Conservation (phyloP, 1,284 basidiomycete species). For the Caloboletus firmus region DNA sequence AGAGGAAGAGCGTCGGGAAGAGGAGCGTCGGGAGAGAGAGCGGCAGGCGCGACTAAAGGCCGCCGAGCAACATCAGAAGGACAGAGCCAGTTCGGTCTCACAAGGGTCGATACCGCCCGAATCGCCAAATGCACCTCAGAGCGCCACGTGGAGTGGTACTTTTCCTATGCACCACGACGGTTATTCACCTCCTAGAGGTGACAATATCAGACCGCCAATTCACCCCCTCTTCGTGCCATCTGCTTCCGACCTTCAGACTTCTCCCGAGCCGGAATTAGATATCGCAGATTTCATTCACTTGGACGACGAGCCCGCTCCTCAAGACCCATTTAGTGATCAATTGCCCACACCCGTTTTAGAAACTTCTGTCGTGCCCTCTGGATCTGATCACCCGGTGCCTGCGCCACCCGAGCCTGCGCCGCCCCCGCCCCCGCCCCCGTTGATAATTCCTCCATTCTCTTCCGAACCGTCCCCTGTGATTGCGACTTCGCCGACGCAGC, state of each 20-base stretch:
- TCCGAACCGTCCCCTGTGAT: slow-evolving; percentile 10
- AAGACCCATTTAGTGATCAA: slow-evolving; percentile 25
- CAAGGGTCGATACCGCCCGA: slow-evolving; percentile 60
- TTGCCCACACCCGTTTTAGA: slow-evolving; percentile 16
- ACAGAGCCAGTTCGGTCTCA: slow-evolving; percentile 45
- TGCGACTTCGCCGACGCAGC: slow-evolving; percentile 26
- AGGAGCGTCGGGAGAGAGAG: slow-evolving; percentile 62
- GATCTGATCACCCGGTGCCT: slow-evolving; percentile 4
- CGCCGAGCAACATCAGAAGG: slow-evolving; percentile 44
- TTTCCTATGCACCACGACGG: slow-evolving; percentile 40
- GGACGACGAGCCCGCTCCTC: slow-evolving; percentile 56
- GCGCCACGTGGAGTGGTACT: slow-evolving; percentile 57
- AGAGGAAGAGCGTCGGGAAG: slow-evolving; percentile 56
- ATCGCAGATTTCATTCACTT: slow-evolving; percentile 76
- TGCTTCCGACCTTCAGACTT: slow-evolving; percentile 41
- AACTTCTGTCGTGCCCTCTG: slow-evolving; percentile 5
- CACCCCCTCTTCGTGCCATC: slow-evolving; percentile 45
- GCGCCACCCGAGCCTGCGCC: slow-evolving; percentile 22
- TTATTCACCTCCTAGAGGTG: slow-evolving; percentile 28
- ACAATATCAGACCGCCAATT: slow-evolving; percentile 34
- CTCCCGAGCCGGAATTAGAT: slow-evolving; percentile 63
- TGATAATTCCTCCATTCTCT: slow-evolving; percentile 8
- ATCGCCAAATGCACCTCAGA: slow-evolving; percentile 52
- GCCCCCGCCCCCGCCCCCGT: slow-evolving; percentile 5
- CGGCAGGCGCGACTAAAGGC: slow-evolving; percentile 54